These are phyloP conservation scores for Mycena albidolilacea DNA, from an alignment of 768 basidiomycete species.

Conservation along the genomic window DNA sequence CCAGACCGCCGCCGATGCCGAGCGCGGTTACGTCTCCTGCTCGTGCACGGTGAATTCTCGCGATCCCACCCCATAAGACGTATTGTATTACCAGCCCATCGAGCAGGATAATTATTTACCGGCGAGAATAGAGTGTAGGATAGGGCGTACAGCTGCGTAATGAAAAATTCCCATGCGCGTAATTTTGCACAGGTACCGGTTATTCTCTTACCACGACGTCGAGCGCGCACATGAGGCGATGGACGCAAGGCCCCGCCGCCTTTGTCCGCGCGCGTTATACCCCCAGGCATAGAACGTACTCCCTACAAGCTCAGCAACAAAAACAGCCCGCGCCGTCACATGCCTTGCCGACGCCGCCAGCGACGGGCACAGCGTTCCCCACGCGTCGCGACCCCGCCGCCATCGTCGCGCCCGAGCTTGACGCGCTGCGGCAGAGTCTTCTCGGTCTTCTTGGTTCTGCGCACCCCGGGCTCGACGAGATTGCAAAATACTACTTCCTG, in stretches of 20 bases:
- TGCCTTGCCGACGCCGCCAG: slow-evolving; percentile 80
- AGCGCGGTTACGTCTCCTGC: slow-evolving; percentile 53
- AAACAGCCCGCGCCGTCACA: slow-evolving; percentile 22
- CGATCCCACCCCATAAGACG: too few relatives aligned
- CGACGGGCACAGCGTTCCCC: slow-evolving; percentile 44
- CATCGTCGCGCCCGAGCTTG: slow-evolving; percentile 82
- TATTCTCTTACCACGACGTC: slow-evolving; percentile 21
- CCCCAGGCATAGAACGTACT: slow-evolving; percentile 35
- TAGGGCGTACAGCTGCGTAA: background rate
- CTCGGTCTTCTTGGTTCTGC: slow-evolving; percentile 88
- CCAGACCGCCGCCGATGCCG: slow-evolving; percentile 46
- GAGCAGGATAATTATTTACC: background rate
- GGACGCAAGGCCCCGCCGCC: slow-evolving; percentile 29
- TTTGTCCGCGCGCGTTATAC: slow-evolving; percentile 33
- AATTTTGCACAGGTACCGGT: background rate
- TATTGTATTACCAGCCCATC: too few relatives aligned
- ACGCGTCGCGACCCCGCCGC: slow-evolving; percentile 73
- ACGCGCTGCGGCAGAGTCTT: slow-evolving; percentile 78
- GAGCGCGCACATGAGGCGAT: slow-evolving; percentile 34
- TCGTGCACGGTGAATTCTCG: slow-evolving; percentile 39
- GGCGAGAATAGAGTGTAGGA: background rate
- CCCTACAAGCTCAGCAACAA: slow-evolving; percentile 23
- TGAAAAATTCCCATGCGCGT: slow-evolving; percentile 15
- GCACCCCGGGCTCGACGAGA: slow-evolving; percentile 88
- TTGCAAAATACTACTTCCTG: slow-evolving; percentile 94